phyloP scores from a whole-genome alignment of 106 monocot genomes.

The Allium cepa region DNA sequence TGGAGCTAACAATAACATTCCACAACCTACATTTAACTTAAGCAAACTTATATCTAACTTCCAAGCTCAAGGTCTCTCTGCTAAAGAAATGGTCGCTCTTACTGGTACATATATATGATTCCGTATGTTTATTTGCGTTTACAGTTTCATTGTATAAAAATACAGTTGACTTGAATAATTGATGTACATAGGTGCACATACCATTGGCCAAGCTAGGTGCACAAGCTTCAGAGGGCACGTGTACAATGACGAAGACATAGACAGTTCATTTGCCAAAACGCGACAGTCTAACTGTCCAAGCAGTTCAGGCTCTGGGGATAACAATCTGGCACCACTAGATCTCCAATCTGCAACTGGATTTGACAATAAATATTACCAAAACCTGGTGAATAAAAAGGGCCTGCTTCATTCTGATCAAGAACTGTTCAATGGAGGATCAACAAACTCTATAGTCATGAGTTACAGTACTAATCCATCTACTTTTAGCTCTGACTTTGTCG shows the following conservation, averaged over 20 bases:
- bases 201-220: slow-evolving; percentile 69
- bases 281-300: slow-evolving; percentile 40
- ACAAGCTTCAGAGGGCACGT: slow-evolving; percentile 43
- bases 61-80: slow-evolving; percentile 53
- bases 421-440: slow-evolving; percentile 60
- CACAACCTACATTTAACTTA: slow-evolving; percentile 40
- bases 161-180: neutral
- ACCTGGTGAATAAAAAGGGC: slow-evolving; percentile 49
- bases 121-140: neutral
- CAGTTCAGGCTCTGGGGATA: slow-evolving; percentile 33
- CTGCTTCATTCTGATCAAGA: slow-evolving; percentile 89
- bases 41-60: slow-evolving; percentile 62
- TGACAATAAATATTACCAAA: slow-evolving; percentile 67
- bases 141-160: neutral
- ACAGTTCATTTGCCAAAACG: slow-evolving; percentile 31
- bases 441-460: slow-evolving; percentile 37
- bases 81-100: slow-evolving; percentile 72
- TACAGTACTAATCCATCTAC: slow-evolving; percentile 35
- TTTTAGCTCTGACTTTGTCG: slow-evolving; percentile 58
- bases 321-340: slow-evolving; percentile 54
- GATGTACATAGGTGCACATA: slow-evolving; percentile 45
- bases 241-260: slow-evolving; percentile 80
- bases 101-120: slow-evolving; percentile 26
- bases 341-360: slow-evolving; percentile 38
- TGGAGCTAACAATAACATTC: slow-evolving; percentile 63